Evolutionary conservation across 1,284 basidiomycete genomes (phyloP).

Genomic region (Lignosus rhinocerotis): DNA sequence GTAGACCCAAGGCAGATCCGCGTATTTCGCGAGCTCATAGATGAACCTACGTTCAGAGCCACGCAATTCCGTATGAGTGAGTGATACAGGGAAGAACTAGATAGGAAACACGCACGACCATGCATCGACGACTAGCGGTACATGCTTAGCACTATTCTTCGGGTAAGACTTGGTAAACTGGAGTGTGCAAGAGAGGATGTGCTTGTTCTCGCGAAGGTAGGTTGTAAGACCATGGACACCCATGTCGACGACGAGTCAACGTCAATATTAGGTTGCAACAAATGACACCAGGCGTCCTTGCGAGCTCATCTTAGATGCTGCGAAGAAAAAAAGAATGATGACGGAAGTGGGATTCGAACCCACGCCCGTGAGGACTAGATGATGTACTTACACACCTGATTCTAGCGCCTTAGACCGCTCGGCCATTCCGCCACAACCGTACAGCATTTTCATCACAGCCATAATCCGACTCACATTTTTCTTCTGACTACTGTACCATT

Average conservation of each 20-base stretch:
- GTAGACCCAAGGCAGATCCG: constrained; percentile 78
- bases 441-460: too few relatives aligned
- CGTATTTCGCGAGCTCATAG: constrained; percentile 66
- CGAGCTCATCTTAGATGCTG: neutral
- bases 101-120: constrained; percentile 76
- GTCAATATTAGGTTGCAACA: neutral
- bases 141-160: neutral
- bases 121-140: constrained; percentile 73
- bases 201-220: constrained; percentile 75
- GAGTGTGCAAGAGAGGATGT: constrained; percentile 54
- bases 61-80: neutral
- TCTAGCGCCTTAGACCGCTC: constrained; percentile 86
- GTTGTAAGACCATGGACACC: constrained; percentile 81
- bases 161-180: constrained; percentile 31
- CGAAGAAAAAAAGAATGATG: neutral
- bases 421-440: constrained; percentile 49
- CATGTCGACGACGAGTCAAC: constrained; percentile 45
- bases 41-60: constrained; percentile 62
- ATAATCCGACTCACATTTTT: too few relatives aligned
- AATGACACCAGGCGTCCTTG: neutral
- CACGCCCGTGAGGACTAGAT: neutral
- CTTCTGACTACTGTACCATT: too few relatives aligned
- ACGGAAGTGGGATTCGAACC: neutral
- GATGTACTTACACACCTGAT: too few relatives aligned
- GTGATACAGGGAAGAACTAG: neutral